Base-by-base conservation (phyloP, 179 eudicot genomes). In the Camellia oleifera region DNA sequence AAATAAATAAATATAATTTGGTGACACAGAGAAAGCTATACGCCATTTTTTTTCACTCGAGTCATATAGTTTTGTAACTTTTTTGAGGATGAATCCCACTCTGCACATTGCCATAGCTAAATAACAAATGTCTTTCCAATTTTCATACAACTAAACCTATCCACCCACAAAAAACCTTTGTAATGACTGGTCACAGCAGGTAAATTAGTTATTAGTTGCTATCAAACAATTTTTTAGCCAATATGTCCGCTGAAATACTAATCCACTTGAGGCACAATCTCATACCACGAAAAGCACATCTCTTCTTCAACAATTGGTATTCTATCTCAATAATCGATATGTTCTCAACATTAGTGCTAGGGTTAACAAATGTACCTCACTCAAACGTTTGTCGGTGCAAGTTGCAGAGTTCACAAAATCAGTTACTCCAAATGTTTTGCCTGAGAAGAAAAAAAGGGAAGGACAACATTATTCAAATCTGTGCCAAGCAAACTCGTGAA, bases 351-450 rank as follows among this genome's bases (percentile, higher is more conserved):
- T 9, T 17, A 40, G 53, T 17, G 48, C 53, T 52, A 52, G 26
- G 42, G 74, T 67, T 52, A 77, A 13, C 26, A 46, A 56, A 62
- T 5, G 9, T 80, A 92, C 98, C 98, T 94, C 83, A 72, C 97
- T 90, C 76, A 88, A 82, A 63, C 93, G 68, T 82, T 87, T 88
- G 7, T 89, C 85, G 65, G 82, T 84, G 82, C 84, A 85, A 48
- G 48, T 82, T 26, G 23, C 64, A 2, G 97, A 78, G 79, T 91
- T 91, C 45, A 95, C 87, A 77, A 88, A 95, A 73, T 94, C 92
- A 63, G 99, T 94, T 26, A 96, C 83, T 80, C 99, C 99, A 80
- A 94, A 94, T 58, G 80, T 84, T 79, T 92, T 87, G 5, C 84
- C 91, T 89, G 84, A 61, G 8, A 69, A 32, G 40, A 26, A 26